phyloP scores from a whole-genome alignment of 305 asterid genomes.

The Solanum hybrid region DNA sequence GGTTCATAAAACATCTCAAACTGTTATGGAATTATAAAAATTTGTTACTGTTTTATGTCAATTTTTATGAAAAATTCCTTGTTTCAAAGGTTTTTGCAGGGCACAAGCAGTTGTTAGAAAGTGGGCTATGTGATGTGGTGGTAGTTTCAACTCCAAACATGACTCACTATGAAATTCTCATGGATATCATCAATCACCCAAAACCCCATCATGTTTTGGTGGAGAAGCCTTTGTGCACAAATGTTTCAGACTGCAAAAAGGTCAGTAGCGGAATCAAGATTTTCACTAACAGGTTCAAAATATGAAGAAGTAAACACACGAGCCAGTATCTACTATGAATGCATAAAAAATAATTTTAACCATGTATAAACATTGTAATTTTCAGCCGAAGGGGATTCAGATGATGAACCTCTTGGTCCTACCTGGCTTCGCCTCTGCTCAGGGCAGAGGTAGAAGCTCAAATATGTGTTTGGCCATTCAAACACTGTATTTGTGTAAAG shows the following conservation, averaged over 20 bases:
- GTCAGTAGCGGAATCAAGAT: constrained; percentile 17
- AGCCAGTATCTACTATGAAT: too few relatives aligned
- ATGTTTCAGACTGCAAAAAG: constrained; percentile 69
- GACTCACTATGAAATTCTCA: constrained; percentile 83
- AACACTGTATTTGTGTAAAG: not conserved
- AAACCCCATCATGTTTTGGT: constrained; percentile 84
- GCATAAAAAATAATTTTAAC: not conserved
- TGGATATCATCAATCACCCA: constrained; percentile 65
- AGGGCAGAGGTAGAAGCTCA: not conserved
- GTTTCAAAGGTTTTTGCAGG: constrained; percentile 46
- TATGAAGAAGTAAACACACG: not conserved
- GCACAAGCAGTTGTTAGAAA: constrained; percentile 64
- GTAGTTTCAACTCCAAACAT: constrained; percentile 83
- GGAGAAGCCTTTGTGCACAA: constrained; percentile 94
- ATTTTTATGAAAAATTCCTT: not conserved
- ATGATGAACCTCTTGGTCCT: not conserved
- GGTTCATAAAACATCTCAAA: not conserved
- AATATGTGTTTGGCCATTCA: not conserved
- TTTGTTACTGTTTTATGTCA: not conserved
- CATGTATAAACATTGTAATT: not conserved
- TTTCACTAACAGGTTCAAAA: not conserved
- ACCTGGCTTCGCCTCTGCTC: not conserved
- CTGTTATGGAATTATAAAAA: not conserved
- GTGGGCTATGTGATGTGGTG: constrained; percentile 73
- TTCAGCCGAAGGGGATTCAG: not conserved